Percentiles rank a stretch among this genome's conserved stretches.
Evolutionary conservation across 768 basidiomycete species (phyloP).

Genomic region (Termitomyces sp.): DNA sequence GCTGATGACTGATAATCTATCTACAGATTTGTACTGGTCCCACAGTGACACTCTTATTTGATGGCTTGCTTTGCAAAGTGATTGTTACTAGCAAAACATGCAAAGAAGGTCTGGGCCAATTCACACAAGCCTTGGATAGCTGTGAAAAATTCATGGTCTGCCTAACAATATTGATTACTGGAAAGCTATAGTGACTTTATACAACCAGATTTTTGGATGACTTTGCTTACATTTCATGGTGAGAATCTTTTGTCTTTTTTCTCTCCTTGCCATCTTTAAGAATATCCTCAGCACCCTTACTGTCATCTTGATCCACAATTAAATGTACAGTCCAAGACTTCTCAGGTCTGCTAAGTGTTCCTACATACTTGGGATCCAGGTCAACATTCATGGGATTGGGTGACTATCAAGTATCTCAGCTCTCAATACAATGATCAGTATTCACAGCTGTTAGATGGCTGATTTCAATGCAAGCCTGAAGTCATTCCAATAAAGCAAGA

Average conservation of each 20-base stretch:
- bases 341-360: constrained; percentile 56
- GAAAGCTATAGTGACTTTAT: constrained; percentile 40
- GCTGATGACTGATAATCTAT: neutral
- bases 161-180: constrained; percentile 59
- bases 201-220: constrained; percentile 48
- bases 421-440: neutral
- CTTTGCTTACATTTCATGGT: constrained; percentile 43
- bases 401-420: constrained; percentile 42
- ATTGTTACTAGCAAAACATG: constrained; percentile 48
- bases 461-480: too few relatives aligned
- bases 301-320: constrained; percentile 48
- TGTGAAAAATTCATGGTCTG: constrained; percentile 48
- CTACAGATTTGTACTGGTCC: constrained; percentile 47
- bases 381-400: constrained; percentile 62
- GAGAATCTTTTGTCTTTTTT: constrained; percentile 6
- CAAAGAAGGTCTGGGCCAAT: constrained; percentile 40
- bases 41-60: constrained; percentile 49
- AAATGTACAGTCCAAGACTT: constrained; percentile 59
- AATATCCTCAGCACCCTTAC: constrained; percentile 41
- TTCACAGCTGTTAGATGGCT: constrained; percentile 17
- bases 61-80: constrained; percentile 59
- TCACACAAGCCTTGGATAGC: constrained; percentile 34
- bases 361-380: constrained; percentile 59
- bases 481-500: too few relatives aligned
- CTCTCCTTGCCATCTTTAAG: neutral